Conservation (phyloP, 352 stramenopile genomes). For the Chrysophaeum taylorii region DNA sequence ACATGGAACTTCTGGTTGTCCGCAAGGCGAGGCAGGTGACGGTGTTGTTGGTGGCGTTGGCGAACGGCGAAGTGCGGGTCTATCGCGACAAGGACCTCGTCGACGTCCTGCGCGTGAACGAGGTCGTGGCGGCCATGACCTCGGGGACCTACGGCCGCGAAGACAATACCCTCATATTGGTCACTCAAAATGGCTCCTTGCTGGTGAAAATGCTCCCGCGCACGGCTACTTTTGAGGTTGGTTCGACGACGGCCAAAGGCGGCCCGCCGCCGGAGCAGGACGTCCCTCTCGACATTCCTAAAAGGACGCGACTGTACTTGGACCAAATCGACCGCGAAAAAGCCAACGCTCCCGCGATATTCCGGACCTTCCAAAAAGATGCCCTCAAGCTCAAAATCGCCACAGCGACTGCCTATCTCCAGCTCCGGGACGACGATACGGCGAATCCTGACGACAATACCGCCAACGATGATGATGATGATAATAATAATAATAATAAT, state of each 20-base stretch:
- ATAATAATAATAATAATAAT: conserved; percentile 60
- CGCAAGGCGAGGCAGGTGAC: background rate
- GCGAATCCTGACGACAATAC: background rate
- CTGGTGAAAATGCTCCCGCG: conserved; percentile 66
- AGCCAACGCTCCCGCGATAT: conserved; percentile 67
- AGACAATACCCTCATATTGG: conserved; percentile 62
- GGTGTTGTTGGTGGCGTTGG: conserved; percentile 60
- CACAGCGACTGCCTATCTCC: background rate
- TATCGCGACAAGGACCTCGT: conserved; percentile 41
- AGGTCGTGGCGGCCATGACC: conserved; percentile 31
- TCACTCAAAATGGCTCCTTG: conserved; percentile 28
- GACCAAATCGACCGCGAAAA: conserved; percentile 73
- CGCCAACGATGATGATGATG: conserved; percentile 62
- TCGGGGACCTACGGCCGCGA: conserved; percentile 71
- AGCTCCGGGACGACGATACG: background rate
- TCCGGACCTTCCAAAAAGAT: conserved; percentile 67
- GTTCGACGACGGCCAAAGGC: conserved; percentile 51
- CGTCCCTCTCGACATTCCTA: conserved; percentile 73
- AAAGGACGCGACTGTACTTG: conserved; percentile 78
- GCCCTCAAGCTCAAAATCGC: background rate
- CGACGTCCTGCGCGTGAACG: conserved; percentile 17
- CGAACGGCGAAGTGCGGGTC: conserved; percentile 65
- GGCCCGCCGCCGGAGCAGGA: conserved; percentile 71
- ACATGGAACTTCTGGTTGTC: conserved; percentile 21
- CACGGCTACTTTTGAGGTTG: conserved; percentile 45